Evolutionary conservation across 2,329 filamentous ascomycete species (phyloP).

Genomic region (Epicoccum sorghinum): DNA sequence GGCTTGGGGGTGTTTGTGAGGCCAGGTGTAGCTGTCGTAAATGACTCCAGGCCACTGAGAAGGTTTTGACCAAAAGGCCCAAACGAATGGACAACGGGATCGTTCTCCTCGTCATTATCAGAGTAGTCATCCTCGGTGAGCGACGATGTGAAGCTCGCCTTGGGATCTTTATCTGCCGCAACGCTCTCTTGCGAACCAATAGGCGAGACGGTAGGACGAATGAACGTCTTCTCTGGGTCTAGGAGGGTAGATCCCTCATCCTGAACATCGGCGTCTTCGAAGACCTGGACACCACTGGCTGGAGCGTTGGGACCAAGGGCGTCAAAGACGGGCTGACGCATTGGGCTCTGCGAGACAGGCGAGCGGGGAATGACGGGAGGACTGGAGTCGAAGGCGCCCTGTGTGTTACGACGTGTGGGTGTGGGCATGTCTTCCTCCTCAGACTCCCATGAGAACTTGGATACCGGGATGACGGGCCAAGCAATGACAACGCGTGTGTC

Average conservation of each 20-base stretch:
- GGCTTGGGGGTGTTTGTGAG: conserved; percentile 39
- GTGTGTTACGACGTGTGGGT: conserved; percentile 40
- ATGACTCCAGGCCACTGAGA: conserved; percentile 79
- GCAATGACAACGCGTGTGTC: conserved; percentile 86
- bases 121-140: conserved; percentile 67
- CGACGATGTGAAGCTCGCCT: conserved; percentile 37
- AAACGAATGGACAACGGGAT: conserved; percentile 90
- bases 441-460: conserved; percentile 54
- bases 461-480: conserved; percentile 75
- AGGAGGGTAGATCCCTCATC: conserved; percentile 31
- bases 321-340: conserved; percentile 53
- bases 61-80: conserved; percentile 88
- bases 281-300: conserved; percentile 41
- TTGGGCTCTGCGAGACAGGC: conserved; percentile 75
- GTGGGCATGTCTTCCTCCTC: conserved; percentile 63
- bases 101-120: conserved; percentile 86
- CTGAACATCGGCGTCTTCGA: conserved; percentile 46
- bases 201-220: conserved; percentile 34
- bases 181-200: conserved; percentile 26
- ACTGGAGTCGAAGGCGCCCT: conserved; percentile 61
- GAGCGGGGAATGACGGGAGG: conserved; percentile 72
- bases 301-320: conserved; percentile 42
- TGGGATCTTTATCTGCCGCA: conserved; percentile 24
- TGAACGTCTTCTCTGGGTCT: conserved; percentile 39
- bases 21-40: conserved; percentile 68